phyloP scores from a whole-genome alignment of 2,329 filamentous ascomycete genomes.

The Leptodontidium sp. region DNA sequence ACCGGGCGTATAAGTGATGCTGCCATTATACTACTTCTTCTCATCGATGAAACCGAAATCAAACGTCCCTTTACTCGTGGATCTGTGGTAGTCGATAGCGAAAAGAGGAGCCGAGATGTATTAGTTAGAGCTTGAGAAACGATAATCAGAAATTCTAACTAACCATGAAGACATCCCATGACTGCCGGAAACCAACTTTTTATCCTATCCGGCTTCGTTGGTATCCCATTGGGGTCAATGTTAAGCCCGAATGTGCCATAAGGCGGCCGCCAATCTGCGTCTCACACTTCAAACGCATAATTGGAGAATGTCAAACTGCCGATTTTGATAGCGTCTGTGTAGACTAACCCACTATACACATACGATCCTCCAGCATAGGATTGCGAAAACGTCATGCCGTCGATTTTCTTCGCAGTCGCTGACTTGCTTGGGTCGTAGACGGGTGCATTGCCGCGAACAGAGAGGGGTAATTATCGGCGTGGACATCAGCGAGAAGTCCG shows the following conservation, averaged over 20 bases:
- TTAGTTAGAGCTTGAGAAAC: too few species aligned
- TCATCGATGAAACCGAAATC: background rate
- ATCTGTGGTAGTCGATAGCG: background rate
- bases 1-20: background rate
- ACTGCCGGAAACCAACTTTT: background rate
- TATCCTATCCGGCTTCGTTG: background rate
- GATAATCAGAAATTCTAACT: too few species aligned
- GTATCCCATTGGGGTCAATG: background rate
- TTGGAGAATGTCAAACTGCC: background rate
- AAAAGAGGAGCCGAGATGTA: background rate
- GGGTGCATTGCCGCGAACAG: background rate
- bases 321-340: background rate
- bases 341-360: background rate
- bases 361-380: background rate
- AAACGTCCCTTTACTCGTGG: background rate
- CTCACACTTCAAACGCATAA: background rate
- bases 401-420: background rate
- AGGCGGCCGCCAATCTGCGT: background rate
- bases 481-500: conserved; percentile 2
- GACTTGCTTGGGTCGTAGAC: background rate
- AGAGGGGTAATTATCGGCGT: background rate
- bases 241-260: background rate
- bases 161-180: background rate
- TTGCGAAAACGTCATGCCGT: background rate
- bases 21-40: background rate